Conservation (phyloP, 306 rosid species). For the Sicyos baderoa region DNA sequence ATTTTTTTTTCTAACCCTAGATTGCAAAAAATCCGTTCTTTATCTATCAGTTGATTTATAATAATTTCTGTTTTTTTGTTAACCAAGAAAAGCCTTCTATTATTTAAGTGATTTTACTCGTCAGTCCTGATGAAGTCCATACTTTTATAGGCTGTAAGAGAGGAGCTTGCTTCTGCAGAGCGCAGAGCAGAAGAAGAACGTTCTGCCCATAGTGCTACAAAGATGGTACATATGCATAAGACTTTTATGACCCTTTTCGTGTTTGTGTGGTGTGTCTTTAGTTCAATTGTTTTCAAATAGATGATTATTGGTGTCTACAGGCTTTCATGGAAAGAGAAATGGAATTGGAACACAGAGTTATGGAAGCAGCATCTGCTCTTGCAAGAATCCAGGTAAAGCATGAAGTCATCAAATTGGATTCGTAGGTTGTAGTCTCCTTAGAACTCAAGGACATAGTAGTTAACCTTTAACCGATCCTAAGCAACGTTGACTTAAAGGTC, state of each 20-base stretch:
- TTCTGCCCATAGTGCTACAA: conserved; percentile 80
- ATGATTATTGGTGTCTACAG: conserved; percentile 38
- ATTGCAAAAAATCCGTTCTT: not conserved
- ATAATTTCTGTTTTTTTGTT: not conserved
- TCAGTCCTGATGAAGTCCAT: not conserved
- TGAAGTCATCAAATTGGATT: conserved; percentile 22
- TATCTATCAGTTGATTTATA: too few relatives aligned
- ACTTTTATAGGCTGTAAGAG: conserved; percentile 69
- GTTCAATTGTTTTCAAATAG: conserved; percentile 22
- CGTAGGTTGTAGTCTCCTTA: conserved; percentile 1
- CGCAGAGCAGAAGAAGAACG: conserved; percentile 98
- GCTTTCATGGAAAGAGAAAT: conserved; percentile 98
- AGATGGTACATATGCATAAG: conserved; percentile 49
- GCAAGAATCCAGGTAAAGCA: conserved; percentile 86
- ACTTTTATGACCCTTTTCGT: conserved; percentile 14
- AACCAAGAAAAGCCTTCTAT: not conserved
- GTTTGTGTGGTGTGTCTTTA: conserved; percentile 4
- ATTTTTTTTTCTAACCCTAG: too few relatives aligned
- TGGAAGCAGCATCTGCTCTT: conserved; percentile 86
- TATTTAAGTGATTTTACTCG: not conserved
- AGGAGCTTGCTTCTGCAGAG: conserved; percentile 85
- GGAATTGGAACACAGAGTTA: conserved; percentile 92
- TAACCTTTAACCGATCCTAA: too few relatives aligned
- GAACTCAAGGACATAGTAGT: too few relatives aligned
- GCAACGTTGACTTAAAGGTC: conserved; percentile 11